Evolutionary conservation across 108 stramenopile genomes (phyloP).

Genomic region (Cyclotella baltica): DNA sequence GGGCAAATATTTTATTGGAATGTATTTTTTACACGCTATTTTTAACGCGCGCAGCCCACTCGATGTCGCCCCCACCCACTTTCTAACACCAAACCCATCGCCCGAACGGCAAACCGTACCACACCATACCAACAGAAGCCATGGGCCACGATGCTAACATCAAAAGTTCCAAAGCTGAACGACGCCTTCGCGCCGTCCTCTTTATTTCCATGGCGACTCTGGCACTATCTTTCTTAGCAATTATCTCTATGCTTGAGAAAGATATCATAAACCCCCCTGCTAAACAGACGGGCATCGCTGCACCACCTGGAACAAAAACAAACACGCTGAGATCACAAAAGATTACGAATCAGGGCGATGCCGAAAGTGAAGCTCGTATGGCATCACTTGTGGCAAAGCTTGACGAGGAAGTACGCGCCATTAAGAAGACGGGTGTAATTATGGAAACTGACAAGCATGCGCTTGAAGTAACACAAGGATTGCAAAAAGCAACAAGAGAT

Average conservation of each 20-base stretch:
- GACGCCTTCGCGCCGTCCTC: not conserved
- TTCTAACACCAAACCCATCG: too few relatives aligned
- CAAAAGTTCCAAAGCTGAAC: not conserved
- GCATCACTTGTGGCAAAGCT: constrained; percentile 39
- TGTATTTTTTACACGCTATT: too few relatives aligned
- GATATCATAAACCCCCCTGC: not conserved
- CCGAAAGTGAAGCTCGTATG: constrained; percentile 31
- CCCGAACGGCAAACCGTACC: too few relatives aligned
- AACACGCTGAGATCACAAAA: not conserved
- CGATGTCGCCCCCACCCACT: too few relatives aligned
- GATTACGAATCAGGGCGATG: not conserved
- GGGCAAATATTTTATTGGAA: too few relatives aligned
- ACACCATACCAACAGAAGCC: not conserved
- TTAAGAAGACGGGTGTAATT: constrained; percentile 71
- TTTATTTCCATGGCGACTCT: not conserved
- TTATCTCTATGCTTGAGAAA: not conserved
- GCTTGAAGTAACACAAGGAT: constrained; percentile 49
- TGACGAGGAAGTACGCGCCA: constrained; percentile 69
- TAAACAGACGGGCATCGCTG: not conserved
- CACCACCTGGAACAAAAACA: not conserved
- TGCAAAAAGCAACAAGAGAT: constrained; percentile 73
- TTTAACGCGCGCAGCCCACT: too few relatives aligned
- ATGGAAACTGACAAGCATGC: constrained; percentile 75
- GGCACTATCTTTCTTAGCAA: not conserved
- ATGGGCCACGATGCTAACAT: constrained; percentile 13